phyloP scores from a whole-genome alignment of 2,329 filamentous ascomycete species.

The Neobulgaria alba region DNA sequence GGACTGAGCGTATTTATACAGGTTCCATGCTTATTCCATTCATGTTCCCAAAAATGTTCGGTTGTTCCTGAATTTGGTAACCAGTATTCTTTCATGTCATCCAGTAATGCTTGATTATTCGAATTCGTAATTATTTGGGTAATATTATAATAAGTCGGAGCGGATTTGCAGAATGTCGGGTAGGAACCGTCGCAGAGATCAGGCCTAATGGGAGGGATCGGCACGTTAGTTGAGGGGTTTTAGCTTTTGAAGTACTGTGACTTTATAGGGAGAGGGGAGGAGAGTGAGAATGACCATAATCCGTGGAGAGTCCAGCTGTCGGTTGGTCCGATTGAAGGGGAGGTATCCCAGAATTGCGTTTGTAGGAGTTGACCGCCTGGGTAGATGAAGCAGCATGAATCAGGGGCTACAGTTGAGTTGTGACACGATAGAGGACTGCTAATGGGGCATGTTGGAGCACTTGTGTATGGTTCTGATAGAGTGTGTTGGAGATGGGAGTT shows the following conservation, averaged over 20 bases:
- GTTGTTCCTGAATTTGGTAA: constrained; percentile 58
- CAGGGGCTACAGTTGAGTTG: constrained; percentile 45
- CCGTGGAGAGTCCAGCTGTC: constrained; percentile 71
- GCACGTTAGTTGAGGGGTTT: neutral
- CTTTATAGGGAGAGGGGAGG: neutral
- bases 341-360: constrained; percentile 72
- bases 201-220: constrained; percentile 29
- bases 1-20: constrained; percentile 63
- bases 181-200: constrained; percentile 64
- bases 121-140: constrained; percentile 48
- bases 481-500: neutral
- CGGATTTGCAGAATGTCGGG: constrained; percentile 54
- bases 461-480: neutral
- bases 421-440: constrained; percentile 36
- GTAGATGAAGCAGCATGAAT: constrained; percentile 67
- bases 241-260: no score
- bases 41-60: constrained; percentile 62
- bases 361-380: constrained; percentile 63
- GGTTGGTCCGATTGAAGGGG: constrained; percentile 51
- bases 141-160: constrained; percentile 57
- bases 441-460: neutral
- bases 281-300: constrained; percentile 35
- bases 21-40: constrained; percentile 67
- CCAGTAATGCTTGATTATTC: constrained; percentile 46
- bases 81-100: constrained; percentile 55